Evolutionary conservation across 306 rosid species (phyloP).

Genomic region (Ziziphus jujuba): DNA sequence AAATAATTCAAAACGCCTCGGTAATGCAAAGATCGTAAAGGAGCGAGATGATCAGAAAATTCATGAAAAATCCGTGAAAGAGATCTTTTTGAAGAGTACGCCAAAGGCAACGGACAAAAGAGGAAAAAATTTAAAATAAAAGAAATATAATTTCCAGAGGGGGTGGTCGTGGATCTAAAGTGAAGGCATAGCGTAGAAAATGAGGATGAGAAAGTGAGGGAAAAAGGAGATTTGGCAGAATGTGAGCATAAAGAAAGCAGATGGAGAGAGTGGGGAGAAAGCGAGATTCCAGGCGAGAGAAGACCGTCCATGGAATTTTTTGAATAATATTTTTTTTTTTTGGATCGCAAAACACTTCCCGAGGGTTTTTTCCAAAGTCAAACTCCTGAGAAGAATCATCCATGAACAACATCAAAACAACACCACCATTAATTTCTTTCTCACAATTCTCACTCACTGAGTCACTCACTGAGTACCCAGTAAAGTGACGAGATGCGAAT

Average conservation of each 20-base stretch:
- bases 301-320: conserved; percentile 18
- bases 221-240: not conserved
- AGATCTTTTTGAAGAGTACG: conserved; percentile 55
- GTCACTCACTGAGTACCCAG: no score
- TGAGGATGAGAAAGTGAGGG: not conserved
- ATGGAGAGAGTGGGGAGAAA: not conserved
- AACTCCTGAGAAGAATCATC: not conserved
- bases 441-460: not conserved
- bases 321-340: conserved; percentile 39
- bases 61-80: conserved; percentile 25
- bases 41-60: conserved; percentile 16
- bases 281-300: conserved; percentile 47
- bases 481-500: no score
- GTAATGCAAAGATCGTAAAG: not conserved
- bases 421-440: not conserved
- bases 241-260: conserved; percentile 21
- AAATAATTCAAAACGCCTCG: conserved; percentile 1
- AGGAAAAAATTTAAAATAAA: no score
- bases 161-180: conserved; percentile 26
- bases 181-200: not conserved
- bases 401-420: not conserved
- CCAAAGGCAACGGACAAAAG: conserved; percentile 34
- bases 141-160: not conserved
- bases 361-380: conserved; percentile 47
- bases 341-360: conserved; percentile 25